Evolutionary conservation across 1,284 basidiomycete species (phyloP).

Genomic region (Tylopilus orsonianus): DNA sequence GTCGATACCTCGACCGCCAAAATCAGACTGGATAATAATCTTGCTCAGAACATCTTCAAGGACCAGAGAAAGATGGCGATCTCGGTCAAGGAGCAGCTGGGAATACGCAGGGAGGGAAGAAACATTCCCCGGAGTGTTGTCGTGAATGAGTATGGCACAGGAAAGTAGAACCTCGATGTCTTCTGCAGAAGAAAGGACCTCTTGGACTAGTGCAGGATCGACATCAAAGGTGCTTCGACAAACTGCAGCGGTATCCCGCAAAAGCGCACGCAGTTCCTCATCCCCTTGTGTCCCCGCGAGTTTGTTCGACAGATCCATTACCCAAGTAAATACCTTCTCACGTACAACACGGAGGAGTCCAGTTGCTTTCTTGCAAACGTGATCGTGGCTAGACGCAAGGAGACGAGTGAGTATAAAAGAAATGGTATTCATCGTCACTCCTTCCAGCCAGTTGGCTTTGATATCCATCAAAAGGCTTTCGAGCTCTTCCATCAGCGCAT

Average conservation of each 20-base stretch:
- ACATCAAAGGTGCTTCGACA: conserved; percentile 45
- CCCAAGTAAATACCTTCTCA: conserved; percentile 37
- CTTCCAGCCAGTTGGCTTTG: conserved; percentile 44
- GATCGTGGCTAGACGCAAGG: conserved; percentile 27
- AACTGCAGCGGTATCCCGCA: conserved; percentile 37
- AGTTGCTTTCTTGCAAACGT: conserved; percentile 13
- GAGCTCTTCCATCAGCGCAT: conserved; percentile 36
- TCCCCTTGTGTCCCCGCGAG: conserved; percentile 25
- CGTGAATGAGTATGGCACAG: conserved; percentile 36
- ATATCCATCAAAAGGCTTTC: conserved; percentile 31
- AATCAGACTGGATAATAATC: conserved; percentile 10
- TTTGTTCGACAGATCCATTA: conserved; percentile 30
- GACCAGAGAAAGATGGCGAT: conserved; percentile 31
- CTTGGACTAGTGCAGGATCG: conserved; percentile 19
- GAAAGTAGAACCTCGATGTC: conserved; percentile 36
- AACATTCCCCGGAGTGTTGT: conserved; percentile 27
- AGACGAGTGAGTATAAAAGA: conserved; percentile 38
- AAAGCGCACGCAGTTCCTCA: conserved; percentile 21
- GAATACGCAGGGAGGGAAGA: conserved; percentile 10
- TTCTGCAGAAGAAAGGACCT: conserved; percentile 22
- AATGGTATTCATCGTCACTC: conserved; percentile 37
- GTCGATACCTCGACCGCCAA: conserved; percentile 31
- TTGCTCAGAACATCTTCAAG: not conserved
- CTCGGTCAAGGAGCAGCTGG: conserved; percentile 25
- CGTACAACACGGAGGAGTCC: conserved; percentile 35